Evolutionary conservation across 1,284 basidiomycete genomes (phyloP).

Genomic region (Cryptococcus maquisensis): DNA sequence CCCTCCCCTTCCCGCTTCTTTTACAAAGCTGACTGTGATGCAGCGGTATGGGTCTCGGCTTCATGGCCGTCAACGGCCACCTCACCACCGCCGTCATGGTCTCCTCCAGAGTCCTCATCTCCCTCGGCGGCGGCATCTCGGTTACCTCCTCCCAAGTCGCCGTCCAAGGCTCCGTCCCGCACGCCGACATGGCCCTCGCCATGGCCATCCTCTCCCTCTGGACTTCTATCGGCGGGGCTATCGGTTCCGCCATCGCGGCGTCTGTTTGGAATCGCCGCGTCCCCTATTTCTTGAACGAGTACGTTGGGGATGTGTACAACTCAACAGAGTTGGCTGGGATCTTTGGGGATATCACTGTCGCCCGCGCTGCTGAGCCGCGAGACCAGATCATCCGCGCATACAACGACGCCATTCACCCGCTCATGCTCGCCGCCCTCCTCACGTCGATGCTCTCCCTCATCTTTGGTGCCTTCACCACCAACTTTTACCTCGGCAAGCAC

Average conservation of each 20-base stretch:
- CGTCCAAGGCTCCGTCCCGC: constrained; percentile 45
- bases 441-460: constrained; percentile 28
- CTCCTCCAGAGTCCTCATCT: constrained; percentile 35
- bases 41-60: constrained; percentile 30
- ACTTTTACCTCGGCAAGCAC: constrained; percentile 29
- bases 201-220: constrained; percentile 46
- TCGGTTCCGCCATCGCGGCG: constrained; percentile 40
- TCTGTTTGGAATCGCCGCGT: constrained; percentile 43
- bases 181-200: constrained; percentile 46
- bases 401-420: constrained; percentile 24
- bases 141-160: constrained; percentile 47
- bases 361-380: constrained; percentile 29
- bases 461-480: constrained; percentile 24
- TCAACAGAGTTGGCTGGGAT: constrained; percentile 26
- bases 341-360: constrained; percentile 31
- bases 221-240: constrained; percentile 46
- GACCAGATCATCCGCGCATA: constrained; percentile 34
- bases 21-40: background rate
- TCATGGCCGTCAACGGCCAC: constrained; percentile 32
- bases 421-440: constrained; percentile 28
- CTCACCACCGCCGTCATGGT: constrained; percentile 34
- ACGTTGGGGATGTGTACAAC: constrained; percentile 24
- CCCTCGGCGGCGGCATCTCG: constrained; percentile 40
- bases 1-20: background rate
- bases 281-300: constrained; percentile 22